These are phyloP conservation scores for Ceratocystis cubensis DNA, from an alignment of 2,329 filamentous ascomycete species.

Conservation along the genomic window DNA sequence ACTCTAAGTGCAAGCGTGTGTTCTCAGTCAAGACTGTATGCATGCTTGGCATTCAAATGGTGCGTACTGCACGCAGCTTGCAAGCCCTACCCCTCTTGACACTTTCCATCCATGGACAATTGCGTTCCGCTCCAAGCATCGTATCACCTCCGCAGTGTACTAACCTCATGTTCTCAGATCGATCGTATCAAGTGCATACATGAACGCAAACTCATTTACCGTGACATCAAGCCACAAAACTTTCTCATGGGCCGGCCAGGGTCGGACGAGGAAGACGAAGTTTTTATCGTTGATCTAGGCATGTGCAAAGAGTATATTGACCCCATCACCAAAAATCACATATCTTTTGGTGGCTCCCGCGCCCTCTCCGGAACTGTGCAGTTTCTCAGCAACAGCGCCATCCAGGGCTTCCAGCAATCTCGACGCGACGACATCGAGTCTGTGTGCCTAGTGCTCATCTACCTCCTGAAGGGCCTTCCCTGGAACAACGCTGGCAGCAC, in stretches of 20 bases:
- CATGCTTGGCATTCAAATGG: constrained; percentile 20
- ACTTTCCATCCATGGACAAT: no score
- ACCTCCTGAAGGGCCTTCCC: constrained; percentile 18
- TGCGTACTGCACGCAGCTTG: constrained; percentile 1
- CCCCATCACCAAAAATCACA: constrained; percentile 16
- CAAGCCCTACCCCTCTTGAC: background rate
- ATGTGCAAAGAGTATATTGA: constrained; percentile 19
- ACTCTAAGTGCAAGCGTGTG: constrained; percentile 15
- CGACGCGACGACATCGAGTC: constrained; percentile 19
- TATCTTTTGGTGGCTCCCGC: constrained; percentile 9
- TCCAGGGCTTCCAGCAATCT: constrained; percentile 13
- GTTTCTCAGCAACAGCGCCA: constrained; percentile 19
- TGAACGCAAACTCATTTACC: constrained; percentile 62
- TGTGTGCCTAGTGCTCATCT: constrained; percentile 16
- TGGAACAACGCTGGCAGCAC: constrained; percentile 13
- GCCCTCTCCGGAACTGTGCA: constrained; percentile 18
- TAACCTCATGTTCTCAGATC: constrained; percentile 4
- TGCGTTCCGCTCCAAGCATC: no score
- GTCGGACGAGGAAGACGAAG: constrained; percentile 7
- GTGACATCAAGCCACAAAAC: constrained; percentile 81
- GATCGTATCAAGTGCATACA: constrained; percentile 18
- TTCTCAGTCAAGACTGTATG: constrained; percentile 17
- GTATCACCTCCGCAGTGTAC: background rate
- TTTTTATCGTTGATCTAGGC: constrained; percentile 19
- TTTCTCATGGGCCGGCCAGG: constrained; percentile 47